phyloP scores from a whole-genome alignment of 352 stramenopile genomes.

The Halophytophthora polymorphica region DNA sequence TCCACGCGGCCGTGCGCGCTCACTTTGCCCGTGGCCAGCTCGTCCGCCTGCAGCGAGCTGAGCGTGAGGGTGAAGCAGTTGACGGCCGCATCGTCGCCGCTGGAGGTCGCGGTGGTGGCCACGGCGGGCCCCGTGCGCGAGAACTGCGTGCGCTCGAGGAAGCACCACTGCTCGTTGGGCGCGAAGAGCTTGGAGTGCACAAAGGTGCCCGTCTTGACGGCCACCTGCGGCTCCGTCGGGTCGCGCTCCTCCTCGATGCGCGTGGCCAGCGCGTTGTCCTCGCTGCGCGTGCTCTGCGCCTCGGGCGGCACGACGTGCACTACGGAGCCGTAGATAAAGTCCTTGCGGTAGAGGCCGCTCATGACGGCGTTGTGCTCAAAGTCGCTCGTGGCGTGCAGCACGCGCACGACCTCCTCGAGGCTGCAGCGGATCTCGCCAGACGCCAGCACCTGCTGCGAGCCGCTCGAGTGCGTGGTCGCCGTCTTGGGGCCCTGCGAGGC shows the following conservation, averaged over 20 bases:
- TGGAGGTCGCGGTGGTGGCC: background rate
- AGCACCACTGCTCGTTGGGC: constrained; percentile 46
- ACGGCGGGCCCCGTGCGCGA: background rate
- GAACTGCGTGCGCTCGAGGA: constrained; percentile 28
- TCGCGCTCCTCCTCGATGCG: constrained; percentile 11
- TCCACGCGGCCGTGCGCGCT: constrained; percentile 21
- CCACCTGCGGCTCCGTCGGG: constrained; percentile 16
- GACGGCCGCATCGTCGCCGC: background rate
- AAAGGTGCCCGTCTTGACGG: constrained; percentile 38
- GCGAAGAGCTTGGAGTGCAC: constrained; percentile 31
- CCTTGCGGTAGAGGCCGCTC: constrained; percentile 22
- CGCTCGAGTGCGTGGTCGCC: background rate
- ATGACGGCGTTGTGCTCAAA: constrained; percentile 30
- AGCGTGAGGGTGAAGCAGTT: constrained; percentile 35
- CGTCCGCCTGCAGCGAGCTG: constrained; percentile 27
- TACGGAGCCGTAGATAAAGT: constrained; percentile 36
- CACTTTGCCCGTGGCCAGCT: constrained; percentile 28
- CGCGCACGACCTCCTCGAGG: constrained; percentile 25
- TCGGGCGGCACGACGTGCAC: constrained; percentile 21
- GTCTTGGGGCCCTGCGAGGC: background rate
- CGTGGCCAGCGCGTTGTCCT: constrained; percentile 9
- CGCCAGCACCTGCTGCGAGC: constrained; percentile 19
- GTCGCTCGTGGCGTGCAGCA: constrained; percentile 19
- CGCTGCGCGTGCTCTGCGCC: background rate
- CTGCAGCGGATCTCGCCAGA: constrained; percentile 24